A percentile compares a stretch with the other conserved stretches of the same genome.
These are phyloP conservation scores for Venturia asperata DNA, from an alignment of 2,329 filamentous ascomycete species.

Conservation along the genomic window DNA sequence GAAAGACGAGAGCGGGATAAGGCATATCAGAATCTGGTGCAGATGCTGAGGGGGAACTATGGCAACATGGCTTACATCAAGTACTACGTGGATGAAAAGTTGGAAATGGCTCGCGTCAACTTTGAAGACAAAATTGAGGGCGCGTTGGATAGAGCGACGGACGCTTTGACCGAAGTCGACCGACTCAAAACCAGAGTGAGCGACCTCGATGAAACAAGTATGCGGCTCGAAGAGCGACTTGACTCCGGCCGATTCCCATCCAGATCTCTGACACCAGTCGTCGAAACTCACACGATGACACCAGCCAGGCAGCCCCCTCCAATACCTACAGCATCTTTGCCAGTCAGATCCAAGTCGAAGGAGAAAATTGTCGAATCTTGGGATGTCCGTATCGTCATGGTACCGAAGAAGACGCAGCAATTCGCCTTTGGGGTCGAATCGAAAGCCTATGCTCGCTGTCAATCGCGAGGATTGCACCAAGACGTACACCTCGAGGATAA, in stretches of 20 bases:
- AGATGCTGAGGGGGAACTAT: conserved; percentile 15
- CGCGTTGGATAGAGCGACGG: conserved; percentile 17
- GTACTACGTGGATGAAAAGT: conserved; percentile 20
- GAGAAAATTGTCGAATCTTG: conserved; percentile 29
- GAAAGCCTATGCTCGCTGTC: conserved; percentile 33
- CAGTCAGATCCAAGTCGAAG: conserved; percentile 33
- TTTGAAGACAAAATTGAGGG: conserved; percentile 20
- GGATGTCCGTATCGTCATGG: conserved; percentile 33
- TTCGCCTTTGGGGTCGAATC: conserved; percentile 35
- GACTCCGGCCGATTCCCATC: conserved; percentile 16
- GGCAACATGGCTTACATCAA: conserved; percentile 18
- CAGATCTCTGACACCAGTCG: conserved; percentile 17
- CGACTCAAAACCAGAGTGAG: conserved; percentile 11
- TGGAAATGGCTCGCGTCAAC: conserved; percentile 16
- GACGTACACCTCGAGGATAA: conserved; percentile 32
- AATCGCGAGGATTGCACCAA: conserved; percentile 34
- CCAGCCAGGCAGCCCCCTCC: background rate
- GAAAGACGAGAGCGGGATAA: conserved; percentile 18
- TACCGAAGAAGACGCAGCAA: conserved; percentile 32
- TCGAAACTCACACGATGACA: background rate
- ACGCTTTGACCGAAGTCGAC: conserved; percentile 14
- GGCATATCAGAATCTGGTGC: conserved; percentile 14
- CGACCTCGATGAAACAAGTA: conserved; percentile 18
- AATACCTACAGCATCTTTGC: conserved; percentile 23
- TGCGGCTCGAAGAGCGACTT: conserved; percentile 19